Conservation (phyloP, 768 basidiomycete genomes). For the Amanita jacksonii region DNA sequence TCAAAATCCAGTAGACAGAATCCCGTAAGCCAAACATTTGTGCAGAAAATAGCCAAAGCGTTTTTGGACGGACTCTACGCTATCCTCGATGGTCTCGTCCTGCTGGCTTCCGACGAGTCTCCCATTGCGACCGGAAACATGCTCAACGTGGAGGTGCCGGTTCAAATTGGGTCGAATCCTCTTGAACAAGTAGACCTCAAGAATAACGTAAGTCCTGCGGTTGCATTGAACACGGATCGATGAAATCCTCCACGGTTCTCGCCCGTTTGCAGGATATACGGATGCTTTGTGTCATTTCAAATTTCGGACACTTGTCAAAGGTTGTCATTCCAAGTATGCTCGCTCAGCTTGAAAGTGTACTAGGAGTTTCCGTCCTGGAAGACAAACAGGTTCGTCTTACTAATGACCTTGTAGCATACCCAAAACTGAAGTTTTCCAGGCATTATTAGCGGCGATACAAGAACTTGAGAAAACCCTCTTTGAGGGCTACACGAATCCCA, state of each 20-base stretch:
- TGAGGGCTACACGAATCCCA: conserved; percentile 78
- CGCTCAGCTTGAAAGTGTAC: conserved; percentile 65
- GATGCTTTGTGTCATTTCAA: conserved; percentile 81
- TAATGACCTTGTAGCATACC: neutral
- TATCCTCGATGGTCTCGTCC: conserved; percentile 78
- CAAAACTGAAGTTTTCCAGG: conserved; percentile 27
- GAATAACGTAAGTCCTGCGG: conserved; percentile 42
- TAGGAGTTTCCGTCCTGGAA: conserved; percentile 59
- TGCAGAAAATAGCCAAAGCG: conserved; percentile 67
- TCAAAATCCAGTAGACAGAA: conserved; percentile 47
- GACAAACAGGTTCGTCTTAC: conserved; percentile 51
- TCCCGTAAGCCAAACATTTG: conserved; percentile 51
- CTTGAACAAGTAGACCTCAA: conserved; percentile 51
- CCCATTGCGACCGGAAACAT: conserved; percentile 33
- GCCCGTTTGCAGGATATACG: conserved; percentile 72
- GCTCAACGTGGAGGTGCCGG: conserved; percentile 21
- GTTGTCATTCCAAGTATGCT: conserved; percentile 72
- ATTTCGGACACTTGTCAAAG: conserved; percentile 69
- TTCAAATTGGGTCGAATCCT: conserved; percentile 32
- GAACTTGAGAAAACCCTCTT: conserved; percentile 88
- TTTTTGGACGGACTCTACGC: conserved; percentile 83
- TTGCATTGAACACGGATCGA: too few species aligned
- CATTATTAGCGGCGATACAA: conserved; percentile 65
- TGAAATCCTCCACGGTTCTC: too few species aligned
- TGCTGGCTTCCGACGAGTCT: conserved; percentile 66